A percentile compares a stretch with the other conserved stretches of the same genome.
Evolutionary conservation across 306 rosid species (phyloP).

Genomic region (Rosa lucieae): DNA sequence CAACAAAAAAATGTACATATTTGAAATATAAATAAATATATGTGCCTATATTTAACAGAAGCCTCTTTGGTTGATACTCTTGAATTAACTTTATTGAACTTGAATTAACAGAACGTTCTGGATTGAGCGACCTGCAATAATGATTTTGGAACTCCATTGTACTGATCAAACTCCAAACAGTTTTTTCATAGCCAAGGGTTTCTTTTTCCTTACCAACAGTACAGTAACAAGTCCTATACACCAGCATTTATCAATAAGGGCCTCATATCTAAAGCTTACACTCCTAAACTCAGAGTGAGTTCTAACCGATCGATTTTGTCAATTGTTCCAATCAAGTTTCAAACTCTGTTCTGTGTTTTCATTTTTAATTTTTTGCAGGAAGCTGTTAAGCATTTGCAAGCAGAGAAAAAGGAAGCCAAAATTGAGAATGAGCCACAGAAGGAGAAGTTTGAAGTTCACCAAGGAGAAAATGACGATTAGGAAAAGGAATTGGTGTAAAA

Average conservation of each 20-base stretch:
- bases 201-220: background rate
- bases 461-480: background rate
- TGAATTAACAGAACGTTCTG: background rate
- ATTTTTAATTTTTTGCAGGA: background rate
- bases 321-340: background rate
- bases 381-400: background rate
- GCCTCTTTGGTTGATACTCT: background rate
- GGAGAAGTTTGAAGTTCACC: background rate
- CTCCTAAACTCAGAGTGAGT: background rate
- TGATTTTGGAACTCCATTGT: background rate
- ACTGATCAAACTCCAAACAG: background rate
- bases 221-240: background rate
- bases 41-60: background rate
- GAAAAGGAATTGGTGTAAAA: background rate
- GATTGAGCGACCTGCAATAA: background rate
- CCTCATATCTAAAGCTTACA: background rate
- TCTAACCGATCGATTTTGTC: background rate
- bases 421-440: background rate
- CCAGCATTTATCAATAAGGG: background rate
- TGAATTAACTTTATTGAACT: background rate
- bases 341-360: background rate
- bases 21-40: background rate
- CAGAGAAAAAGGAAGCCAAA: conserved; percentile 1
- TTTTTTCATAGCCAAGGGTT: background rate
- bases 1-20: background rate